Percentiles rank a stretch among this genome's conserved stretches.
Evolutionary conservation across 805 yeast species (phyloP).

Genomic region (Yamadazyma phyllophila): DNA sequence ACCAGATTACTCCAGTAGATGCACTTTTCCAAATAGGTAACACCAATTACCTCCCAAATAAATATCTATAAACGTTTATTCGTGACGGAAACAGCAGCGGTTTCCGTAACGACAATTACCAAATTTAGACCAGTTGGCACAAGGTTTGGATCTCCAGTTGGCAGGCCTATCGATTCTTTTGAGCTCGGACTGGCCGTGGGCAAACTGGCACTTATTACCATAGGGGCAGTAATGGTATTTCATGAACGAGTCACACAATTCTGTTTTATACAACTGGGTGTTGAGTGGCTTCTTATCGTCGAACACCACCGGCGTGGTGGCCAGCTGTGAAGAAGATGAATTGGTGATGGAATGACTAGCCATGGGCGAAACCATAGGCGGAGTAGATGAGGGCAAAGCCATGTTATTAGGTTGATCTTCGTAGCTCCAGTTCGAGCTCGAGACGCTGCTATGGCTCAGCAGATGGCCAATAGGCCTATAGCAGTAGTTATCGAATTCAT

Average conservation of each 20-base stretch:
- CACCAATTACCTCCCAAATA: constrained; percentile 4
- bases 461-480: not conserved
- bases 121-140: constrained; percentile 80
- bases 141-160: constrained; percentile 88
- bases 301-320: not conserved
- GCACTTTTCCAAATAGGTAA: not conserved
- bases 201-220: constrained; percentile 90
- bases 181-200: constrained; percentile 81
- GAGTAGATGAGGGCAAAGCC: not conserved
- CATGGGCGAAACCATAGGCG: not conserved
- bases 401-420: not conserved
- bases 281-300: constrained; percentile 33
- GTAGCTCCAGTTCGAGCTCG: not conserved
- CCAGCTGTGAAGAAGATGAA: too few relatives aligned
- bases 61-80: constrained; percentile 9
- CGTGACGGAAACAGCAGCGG: constrained; percentile 87
- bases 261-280: constrained; percentile 83
- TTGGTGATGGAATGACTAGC: too few relatives aligned
- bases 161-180: constrained; percentile 69
- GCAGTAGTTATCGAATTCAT: not conserved
- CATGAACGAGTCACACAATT: constrained; percentile 76
- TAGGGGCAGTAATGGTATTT: constrained; percentile 74
- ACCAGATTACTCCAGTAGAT: constrained; percentile 1
- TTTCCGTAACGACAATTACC: constrained; percentile 88
- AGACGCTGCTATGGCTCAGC: not conserved